phyloP scores from a whole-genome alignment of 177 flowering plant genomes.

The Tripterygium wilfordii region DNA sequence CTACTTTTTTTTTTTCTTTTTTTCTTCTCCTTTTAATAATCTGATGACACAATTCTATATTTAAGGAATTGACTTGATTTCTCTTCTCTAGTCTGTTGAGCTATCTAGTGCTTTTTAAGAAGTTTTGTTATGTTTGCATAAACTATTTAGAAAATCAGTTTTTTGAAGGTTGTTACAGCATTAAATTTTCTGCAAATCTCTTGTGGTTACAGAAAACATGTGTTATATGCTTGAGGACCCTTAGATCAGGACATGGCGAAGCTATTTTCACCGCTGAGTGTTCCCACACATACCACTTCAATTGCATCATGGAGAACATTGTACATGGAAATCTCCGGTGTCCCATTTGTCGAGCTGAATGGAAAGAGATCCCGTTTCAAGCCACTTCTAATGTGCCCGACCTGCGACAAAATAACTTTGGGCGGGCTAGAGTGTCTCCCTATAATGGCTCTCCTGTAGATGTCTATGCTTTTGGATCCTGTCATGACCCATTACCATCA shows the following conservation, averaged over 20 bases:
- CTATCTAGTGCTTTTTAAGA: too few species aligned
- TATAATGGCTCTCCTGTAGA: too few species aligned
- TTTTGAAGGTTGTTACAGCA: neutral
- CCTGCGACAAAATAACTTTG: neutral
- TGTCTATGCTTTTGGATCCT: too few species aligned
- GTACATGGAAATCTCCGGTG: conserved; percentile 30
- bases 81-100: too few species aligned
- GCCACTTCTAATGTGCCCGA: too few species aligned
- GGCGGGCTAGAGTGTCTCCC: conserved; percentile 3
- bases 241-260: conserved; percentile 24
- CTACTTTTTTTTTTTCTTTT: too few species aligned
- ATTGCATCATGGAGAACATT: conserved; percentile 30
- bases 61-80: too few species aligned
- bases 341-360: conserved; percentile 32
- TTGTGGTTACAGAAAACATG: conserved; percentile 23
- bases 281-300: conserved; percentile 37
- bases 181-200: neutral
- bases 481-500: neutral
- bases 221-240: conserved; percentile 24
- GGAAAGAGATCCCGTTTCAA: conserved; percentile 36
- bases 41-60: too few species aligned
- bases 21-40: too few species aligned
- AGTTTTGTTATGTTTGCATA: neutral
- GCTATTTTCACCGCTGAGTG: conserved; percentile 44
- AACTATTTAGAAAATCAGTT: neutral